Conservation (phyloP, 805 yeast genomes). For the Teunomyces lycoperdinae region DNA sequence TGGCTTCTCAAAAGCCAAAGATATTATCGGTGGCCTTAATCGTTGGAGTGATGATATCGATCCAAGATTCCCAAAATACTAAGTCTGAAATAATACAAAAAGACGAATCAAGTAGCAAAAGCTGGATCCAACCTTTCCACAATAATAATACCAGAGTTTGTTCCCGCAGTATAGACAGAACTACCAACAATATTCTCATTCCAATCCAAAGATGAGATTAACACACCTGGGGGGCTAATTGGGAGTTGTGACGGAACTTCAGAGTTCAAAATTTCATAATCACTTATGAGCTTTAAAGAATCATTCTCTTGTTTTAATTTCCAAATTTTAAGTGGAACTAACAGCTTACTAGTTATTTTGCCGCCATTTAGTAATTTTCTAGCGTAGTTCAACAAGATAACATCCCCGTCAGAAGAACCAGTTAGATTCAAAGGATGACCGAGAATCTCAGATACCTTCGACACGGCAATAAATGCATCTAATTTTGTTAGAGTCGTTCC, state of each 20-base stretch:
- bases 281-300: conserved; percentile 19
- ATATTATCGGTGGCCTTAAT: conserved; percentile 75
- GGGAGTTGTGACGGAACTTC: conserved; percentile 28
- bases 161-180: conserved; percentile 53
- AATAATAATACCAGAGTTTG: conserved; percentile 49
- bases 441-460: conserved; percentile 27
- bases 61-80: conserved; percentile 61
- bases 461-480: conserved; percentile 29
- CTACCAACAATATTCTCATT: conserved; percentile 43
- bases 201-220: conserved; percentile 56
- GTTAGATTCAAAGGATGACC: conserved; percentile 37
- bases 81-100: conserved; percentile 5
- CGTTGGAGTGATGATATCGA: conserved; percentile 67
- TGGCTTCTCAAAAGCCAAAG: conserved; percentile 51
- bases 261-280: conserved; percentile 27
- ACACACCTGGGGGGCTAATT: conserved; percentile 49
- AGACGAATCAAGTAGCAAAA: conserved; percentile 8
- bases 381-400: conserved; percentile 35
- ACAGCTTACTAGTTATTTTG: conserved; percentile 33
- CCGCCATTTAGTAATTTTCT: conserved; percentile 34
- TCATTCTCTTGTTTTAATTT: conserved; percentile 15
- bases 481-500: conserved; percentile 27
- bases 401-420: conserved; percentile 36
- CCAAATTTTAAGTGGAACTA: conserved; percentile 42
- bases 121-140: conserved; percentile 38